Evolutionary conservation across 1,284 basidiomycete species (phyloP).

Genomic region (Phellinidium pouzarii): DNA sequence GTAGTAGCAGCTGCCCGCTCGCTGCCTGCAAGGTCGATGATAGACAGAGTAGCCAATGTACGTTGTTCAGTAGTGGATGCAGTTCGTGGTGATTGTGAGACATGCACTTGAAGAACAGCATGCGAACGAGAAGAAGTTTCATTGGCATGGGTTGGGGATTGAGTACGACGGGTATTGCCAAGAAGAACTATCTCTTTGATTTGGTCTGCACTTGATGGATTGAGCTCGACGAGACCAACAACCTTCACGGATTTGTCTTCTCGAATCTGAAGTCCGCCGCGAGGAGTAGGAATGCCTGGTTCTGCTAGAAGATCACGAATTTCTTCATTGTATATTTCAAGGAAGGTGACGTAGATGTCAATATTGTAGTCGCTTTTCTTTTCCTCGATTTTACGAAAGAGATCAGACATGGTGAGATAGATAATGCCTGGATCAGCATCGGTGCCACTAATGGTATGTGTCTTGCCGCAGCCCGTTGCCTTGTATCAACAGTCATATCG

Average conservation of each 20-base stretch:
- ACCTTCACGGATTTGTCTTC: conserved; percentile 93
- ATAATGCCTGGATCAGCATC: conserved; percentile 86
- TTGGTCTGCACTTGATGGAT: conserved; percentile 78
- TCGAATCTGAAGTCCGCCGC: conserved; percentile 84
- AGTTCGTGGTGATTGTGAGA: conserved; percentile 80
- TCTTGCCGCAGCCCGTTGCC: conserved; percentile 98
- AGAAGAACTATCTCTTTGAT: conserved; percentile 87
- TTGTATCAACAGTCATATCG: conserved; percentile 29
- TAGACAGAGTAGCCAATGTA: conserved; percentile 84
- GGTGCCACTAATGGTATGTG: conserved; percentile 93
- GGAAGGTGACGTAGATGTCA: conserved; percentile 86
- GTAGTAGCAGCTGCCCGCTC: conserved; percentile 91
- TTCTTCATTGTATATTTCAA: conserved; percentile 97
- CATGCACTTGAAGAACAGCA: conserved; percentile 90
- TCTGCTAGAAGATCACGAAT: conserved; percentile 92
- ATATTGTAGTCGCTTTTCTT: conserved; percentile 74
- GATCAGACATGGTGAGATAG: conserved; percentile 93
- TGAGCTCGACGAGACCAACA: conserved; percentile 73
- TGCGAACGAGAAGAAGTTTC: conserved; percentile 94
- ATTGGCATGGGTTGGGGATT: conserved; percentile 91
- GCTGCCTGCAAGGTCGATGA: conserved; percentile 94
- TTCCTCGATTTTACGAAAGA: conserved; percentile 86
- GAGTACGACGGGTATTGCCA: conserved; percentile 83
- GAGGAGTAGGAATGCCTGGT: conserved; percentile 52
- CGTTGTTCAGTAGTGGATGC: conserved; percentile 73